Conservation (phyloP, 169 alveolate genomes). For the Condylostoma magnum region DNA sequence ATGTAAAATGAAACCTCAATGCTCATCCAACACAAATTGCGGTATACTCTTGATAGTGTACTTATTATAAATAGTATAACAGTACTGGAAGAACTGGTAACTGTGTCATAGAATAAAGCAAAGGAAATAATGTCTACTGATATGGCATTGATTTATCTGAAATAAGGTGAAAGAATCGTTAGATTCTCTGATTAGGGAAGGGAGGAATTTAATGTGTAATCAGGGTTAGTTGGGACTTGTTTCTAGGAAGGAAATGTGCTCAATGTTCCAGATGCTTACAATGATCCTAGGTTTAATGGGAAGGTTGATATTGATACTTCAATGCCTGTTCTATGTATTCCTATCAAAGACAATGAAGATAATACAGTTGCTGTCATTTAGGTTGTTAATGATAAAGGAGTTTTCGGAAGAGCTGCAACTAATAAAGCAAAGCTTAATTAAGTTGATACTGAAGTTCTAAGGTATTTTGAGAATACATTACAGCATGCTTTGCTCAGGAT, state of each 20-base stretch:
- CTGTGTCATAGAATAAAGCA: not conserved
- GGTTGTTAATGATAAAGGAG: conserved; percentile 19
- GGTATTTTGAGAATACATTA: not conserved
- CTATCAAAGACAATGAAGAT: not conserved
- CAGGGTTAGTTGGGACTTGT: conserved; percentile 15
- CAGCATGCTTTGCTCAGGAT: no score
- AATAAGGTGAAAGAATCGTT: conserved; percentile 19
- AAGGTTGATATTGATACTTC: conserved; percentile 6
- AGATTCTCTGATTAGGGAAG: not conserved
- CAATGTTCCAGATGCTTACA: conserved; percentile 6
- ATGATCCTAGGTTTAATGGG: conserved; percentile 16
- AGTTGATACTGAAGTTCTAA: not conserved
- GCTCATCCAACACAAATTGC: not conserved
- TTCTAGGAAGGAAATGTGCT: not conserved
- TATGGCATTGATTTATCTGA: not conserved
- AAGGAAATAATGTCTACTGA: not conserved
- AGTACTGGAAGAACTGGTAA: not conserved
- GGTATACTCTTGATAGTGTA: not conserved
- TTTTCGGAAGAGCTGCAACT: not conserved
- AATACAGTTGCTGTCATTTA: not conserved
- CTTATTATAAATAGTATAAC: no score
- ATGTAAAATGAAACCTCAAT: conserved; percentile 13
- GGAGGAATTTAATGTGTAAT: not conserved
- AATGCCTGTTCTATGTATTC: conserved; percentile 25
- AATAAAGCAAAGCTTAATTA: conserved; percentile 1